phyloP scores from a whole-genome alignment of 257 asterid species.

The Penstemon eatonii region DNA sequence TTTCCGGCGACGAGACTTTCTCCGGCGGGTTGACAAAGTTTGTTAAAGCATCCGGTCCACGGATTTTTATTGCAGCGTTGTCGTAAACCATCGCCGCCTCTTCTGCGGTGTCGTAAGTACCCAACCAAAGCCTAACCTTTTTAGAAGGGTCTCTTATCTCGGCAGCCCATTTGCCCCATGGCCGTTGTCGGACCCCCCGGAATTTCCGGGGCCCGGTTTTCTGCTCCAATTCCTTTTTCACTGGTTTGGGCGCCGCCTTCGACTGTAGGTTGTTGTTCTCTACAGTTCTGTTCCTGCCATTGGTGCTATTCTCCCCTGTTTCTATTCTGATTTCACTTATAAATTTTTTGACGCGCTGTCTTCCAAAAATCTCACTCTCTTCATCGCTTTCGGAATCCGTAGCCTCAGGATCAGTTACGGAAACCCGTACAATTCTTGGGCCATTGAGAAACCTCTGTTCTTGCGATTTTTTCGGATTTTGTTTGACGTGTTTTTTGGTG shows the following conservation, averaged over 20 bases:
- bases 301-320: not conserved
- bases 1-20: constrained; percentile 17
- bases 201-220: constrained; percentile 41
- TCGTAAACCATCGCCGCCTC: constrained; percentile 78
- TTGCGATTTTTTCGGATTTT: too few species aligned
- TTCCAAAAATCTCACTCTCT: constrained; percentile 44
- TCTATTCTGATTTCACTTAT: constrained; percentile 55
- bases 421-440: constrained; percentile 45
- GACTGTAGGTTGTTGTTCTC: constrained; percentile 29
- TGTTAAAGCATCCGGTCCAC: constrained; percentile 63
- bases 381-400: constrained; percentile 81
- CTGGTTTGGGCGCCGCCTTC: constrained; percentile 30
- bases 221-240: constrained; percentile 7
- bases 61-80: constrained; percentile 61
- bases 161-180: constrained; percentile 78
- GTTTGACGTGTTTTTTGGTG: not conserved
- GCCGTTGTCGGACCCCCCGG: constrained; percentile 65
- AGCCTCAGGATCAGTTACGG: constrained; percentile 69
- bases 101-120: constrained; percentile 68
- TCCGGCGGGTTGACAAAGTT: constrained; percentile 29
- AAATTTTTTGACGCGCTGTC: constrained; percentile 55
- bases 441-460: not conserved
- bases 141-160: constrained; percentile 61
- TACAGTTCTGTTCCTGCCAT: constrained; percentile 20
- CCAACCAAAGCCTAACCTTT: constrained; percentile 55